Percentiles rank a stretch among this genome's conserved stretches.
These are phyloP conservation scores for Pseudogymnoascus sp. DNA, from an alignment of 2,329 filamentous ascomycete genomes.

Conservation along the genomic window DNA sequence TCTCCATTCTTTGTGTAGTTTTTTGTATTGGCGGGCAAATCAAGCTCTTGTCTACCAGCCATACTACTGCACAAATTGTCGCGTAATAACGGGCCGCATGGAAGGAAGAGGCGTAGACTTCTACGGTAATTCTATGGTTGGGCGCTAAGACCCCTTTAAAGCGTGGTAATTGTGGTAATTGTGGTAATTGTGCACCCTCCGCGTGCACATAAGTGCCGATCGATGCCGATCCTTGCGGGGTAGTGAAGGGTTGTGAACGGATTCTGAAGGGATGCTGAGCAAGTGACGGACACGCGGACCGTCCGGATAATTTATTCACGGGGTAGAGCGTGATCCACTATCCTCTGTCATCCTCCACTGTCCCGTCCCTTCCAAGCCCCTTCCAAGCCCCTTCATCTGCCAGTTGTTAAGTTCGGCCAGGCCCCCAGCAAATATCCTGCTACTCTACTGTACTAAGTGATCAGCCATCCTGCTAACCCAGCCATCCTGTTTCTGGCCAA, in stretches of 20 bases:
- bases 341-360: background rate
- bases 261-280: background rate
- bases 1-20: too few relatives aligned
- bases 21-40: background rate
- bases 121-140: background rate
- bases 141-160: background rate
- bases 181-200: background rate
- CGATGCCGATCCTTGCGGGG: conserved; percentile 7
- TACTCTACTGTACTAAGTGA: background rate
- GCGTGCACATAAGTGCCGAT: background rate
- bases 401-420: background rate
- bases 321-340: background rate
- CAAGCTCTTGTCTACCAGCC: background rate
- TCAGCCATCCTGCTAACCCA: background rate
- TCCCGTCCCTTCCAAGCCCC: background rate
- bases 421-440: background rate
- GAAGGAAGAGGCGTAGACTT: background rate
- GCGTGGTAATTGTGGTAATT: background rate
- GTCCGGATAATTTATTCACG: background rate
- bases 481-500: background rate
- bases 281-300: background rate
- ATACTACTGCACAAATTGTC: background rate
- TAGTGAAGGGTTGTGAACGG: background rate
- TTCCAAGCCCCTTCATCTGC: background rate
- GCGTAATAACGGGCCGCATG: conserved; percentile 7